A percentile compares a stretch with the other conserved stretches of the same genome.
These are phyloP conservation scores for Purshia tridentata DNA, from an alignment of 306 rosid species.

Conservation along the genomic window DNA sequence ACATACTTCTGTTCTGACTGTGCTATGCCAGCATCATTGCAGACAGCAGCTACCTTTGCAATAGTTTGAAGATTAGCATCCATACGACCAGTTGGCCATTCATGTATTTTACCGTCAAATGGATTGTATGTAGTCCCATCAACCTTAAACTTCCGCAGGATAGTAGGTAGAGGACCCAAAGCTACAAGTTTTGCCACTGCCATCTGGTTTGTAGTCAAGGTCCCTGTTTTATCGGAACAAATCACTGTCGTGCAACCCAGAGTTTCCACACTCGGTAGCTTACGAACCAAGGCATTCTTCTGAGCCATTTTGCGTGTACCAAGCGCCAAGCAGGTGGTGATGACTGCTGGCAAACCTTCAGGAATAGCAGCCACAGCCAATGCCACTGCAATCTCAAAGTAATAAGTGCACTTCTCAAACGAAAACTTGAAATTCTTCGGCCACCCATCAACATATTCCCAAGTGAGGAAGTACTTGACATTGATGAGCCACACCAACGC, in stretches of 20 bases:
- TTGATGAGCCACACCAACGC: slow-evolving; percentile 51
- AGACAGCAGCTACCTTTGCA: slow-evolving; percentile 66
- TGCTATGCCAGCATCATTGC: slow-evolving; percentile 64
- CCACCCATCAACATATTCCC: slow-evolving; percentile 47
- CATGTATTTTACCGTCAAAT: slow-evolving; percentile 57
- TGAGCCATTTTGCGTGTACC: slow-evolving; percentile 58
- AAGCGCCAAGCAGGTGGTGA: slow-evolving; percentile 53
- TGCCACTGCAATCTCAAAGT: slow-evolving; percentile 54
- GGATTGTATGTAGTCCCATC: slow-evolving; percentile 79
- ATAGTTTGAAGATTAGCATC: slow-evolving; percentile 71
- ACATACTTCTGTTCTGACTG: slow-evolving; percentile 56
- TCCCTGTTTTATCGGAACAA: slow-evolving; percentile 54
- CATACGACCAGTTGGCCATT: slow-evolving; percentile 53
- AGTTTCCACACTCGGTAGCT: slow-evolving; percentile 62
- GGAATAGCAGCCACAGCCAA: slow-evolving; percentile 63
- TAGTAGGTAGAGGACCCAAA: slow-evolving; percentile 43
- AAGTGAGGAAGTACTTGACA: slow-evolving; percentile 49
- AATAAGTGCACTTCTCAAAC: slow-evolving; percentile 52
- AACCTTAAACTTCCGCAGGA: slow-evolving; percentile 55
- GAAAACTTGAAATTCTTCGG: slow-evolving; percentile 50
- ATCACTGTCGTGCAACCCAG: slow-evolving; percentile 54
- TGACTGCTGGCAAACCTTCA: slow-evolving; percentile 54
- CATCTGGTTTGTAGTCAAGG: slow-evolving; percentile 75
- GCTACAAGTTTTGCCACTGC: slow-evolving; percentile 70
- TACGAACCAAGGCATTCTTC: slow-evolving; percentile 66